Conservation (phyloP, 208 protist genomes). For the Entamoeba histolytica region DNA sequence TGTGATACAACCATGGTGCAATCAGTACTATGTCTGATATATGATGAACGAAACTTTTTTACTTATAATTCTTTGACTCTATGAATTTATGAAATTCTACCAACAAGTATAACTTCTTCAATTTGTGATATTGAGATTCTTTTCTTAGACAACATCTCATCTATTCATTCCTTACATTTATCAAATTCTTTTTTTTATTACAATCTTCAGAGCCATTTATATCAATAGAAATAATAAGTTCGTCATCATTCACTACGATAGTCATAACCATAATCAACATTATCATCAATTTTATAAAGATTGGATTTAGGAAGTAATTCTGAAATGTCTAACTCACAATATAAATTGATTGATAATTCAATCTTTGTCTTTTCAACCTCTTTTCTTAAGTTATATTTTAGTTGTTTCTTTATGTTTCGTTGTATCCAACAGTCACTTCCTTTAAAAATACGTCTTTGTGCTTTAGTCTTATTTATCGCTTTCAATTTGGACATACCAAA, state of each 20-base stretch:
- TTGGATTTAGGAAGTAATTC: too few species aligned
- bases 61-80: not conserved
- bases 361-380: not conserved
- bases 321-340: too few species aligned
- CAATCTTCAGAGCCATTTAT: too few species aligned
- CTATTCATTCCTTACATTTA: not conserved
- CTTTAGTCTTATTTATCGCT: not conserved
- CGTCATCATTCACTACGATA: too few species aligned
- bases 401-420: not conserved
- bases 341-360: not conserved
- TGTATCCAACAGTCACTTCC: not conserved
- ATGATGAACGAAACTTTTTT: not conserved
- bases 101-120: not conserved
- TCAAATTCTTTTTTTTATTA: not conserved
- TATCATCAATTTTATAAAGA: too few species aligned
- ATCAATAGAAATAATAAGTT: too few species aligned
- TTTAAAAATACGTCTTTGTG: not conserved
- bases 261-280: too few species aligned
- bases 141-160: not conserved
- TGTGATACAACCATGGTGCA: not conserved
- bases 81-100: not conserved
- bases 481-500: constrained; percentile 46
- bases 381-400: not conserved
- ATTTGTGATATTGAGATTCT: not conserved
- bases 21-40: not conserved